Evolutionary conservation across 345 rosid species (phyloP), one percentile per base, ranked within the genome.

Genomic region (Lepidium aucheri): DNA sequence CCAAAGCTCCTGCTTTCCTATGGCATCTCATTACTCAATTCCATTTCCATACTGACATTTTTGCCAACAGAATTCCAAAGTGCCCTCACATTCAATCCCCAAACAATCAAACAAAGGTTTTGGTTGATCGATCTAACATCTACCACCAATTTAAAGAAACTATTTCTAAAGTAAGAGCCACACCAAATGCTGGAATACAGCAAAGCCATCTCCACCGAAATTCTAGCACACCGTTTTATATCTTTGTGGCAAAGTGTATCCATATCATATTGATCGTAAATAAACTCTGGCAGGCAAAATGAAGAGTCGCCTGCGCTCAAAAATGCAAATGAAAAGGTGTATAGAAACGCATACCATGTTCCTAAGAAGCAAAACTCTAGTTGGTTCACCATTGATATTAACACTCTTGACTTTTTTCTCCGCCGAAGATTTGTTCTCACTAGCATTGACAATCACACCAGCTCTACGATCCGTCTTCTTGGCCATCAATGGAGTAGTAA

Each of bases 401-500:
- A 86, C 97, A 79, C 91, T 82, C 84, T 90, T 91, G 63, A 82
- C 94, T 84, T 95, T 95, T 86, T 94, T 90, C 70, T 90, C 97
- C 3, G 66, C 89, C 1, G 76, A 36, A 67, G 77, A 39, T 70
- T 89, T 92, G 3, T 73, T 66, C 71, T 86, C 97, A 47, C 93
- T 85, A 12, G 96, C 95, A 73, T 89, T 95, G 26, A 95, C 99
- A 36, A 95, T 95, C 6, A 95, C 99, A 22, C 99, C 99, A 54
- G 97, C 99, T 77, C 99, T 89, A 73, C 85, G 78, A 79, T 95
- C 97, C 0, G 99, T 95, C 86, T 87, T 95, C 83, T 81, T 89
- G 1, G 99, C 99, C 97, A 95, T 83, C 81, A 95, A 85, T 0
- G 99, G 99, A 0, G 97, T 90, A 0, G 96, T 91, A 44, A 95